Evolutionary conservation across 139 green algal genomes (phyloP), one percentile per base, ranked within the genome.

Genomic region (Haematococcus lacustris): DNA sequence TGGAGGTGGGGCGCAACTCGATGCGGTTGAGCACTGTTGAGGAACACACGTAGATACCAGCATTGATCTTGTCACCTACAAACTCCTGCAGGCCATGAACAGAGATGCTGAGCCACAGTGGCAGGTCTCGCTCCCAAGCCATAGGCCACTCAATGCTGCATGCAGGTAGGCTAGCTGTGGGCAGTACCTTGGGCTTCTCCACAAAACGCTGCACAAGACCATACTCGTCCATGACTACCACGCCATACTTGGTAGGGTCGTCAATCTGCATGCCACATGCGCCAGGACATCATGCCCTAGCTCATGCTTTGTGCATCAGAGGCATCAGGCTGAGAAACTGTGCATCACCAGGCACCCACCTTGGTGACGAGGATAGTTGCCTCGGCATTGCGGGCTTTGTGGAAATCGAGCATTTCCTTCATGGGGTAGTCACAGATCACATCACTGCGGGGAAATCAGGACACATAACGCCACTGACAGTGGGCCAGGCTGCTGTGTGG

Each of bases 11-110:
- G 13, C 83, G 77, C 68, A 95, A 82, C 82, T 97, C 86, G 61
- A 98, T 98, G 77, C 94, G 89, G 61, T 97, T 80, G 25, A 98
- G 86, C 38, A 97, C 83, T 3, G 74, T 68, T 32, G 94, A 88
- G 51, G 76, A 89, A 64, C 93, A 84, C 59, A 93, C 83, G 83
- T 98, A 98, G 77, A 98, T 98, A 65, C 94, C 94, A 0, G 94
- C 94, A 73, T 98, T 98, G 85, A 98, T 98, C 82, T 97, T 97
- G 85, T 98, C 95, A n/a, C 94, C 95, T 34, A 98, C 93, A 90
- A 98, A 98, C 38, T 90, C 85, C 85, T 93, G 86, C 74, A 64
- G 23, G 26, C 47, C 13, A n/a, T n/a, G n/a, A n/a, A n/a, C n/a
- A n/a, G n/a, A n/a, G n/a, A n/a, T n/a, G n/a, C n/a, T n/a, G n/a